Base-by-base conservation (phyloP, 83 land plant genomes). In the Diphasiastrum complanatum region DNA sequence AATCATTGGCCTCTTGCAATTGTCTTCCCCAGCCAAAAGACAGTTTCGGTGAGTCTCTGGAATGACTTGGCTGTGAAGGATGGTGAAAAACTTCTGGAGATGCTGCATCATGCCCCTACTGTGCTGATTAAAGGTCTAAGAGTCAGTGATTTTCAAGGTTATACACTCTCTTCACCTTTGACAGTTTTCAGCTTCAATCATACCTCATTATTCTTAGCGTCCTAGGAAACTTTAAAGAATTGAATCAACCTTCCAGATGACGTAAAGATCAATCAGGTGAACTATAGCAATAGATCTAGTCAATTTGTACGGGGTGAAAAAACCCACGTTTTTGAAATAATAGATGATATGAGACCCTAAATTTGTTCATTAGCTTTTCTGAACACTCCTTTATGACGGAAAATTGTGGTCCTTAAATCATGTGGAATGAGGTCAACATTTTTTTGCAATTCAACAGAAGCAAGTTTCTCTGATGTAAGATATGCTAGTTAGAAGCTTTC, bases 131-230 rank as follows among this genome's bases (percentile, higher is more conserved):
- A 76, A 57, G 68, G 70, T 8, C 74, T 89, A 11, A 82, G 75
- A 74, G 96, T 82, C 34, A 83, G 85, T 65, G 99, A 93, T 45
- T 93, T 76, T 43, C 84, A 86, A 80, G 99, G 99, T 93, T 52
- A 0, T n/a, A n/a, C n/a, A n/a, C n/a, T n/a, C n/a, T n/a, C n/a
- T n/a, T n/a, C 4, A 5, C 5, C 43, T 16, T 40, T 40, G 8
- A 8, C 43, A 16, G 12, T 8, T 40, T 8, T 40, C 12, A 40
- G 16, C 8, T 16, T 40, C 16, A 40, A 8, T 40, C 16, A 16
- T 8, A 40, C 43, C 8, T 40, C 43, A 40, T 40, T 40, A 8
- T 40, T 8, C 8, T 40, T 8, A 16, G 8, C 43, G 43, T 40
- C 43, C 16, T 40, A 40, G 16, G 43, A 8, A 40, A 8, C 8